Conservation (phyloP, 352 stramenopile species). For the Phytophthora cajani region DNA sequence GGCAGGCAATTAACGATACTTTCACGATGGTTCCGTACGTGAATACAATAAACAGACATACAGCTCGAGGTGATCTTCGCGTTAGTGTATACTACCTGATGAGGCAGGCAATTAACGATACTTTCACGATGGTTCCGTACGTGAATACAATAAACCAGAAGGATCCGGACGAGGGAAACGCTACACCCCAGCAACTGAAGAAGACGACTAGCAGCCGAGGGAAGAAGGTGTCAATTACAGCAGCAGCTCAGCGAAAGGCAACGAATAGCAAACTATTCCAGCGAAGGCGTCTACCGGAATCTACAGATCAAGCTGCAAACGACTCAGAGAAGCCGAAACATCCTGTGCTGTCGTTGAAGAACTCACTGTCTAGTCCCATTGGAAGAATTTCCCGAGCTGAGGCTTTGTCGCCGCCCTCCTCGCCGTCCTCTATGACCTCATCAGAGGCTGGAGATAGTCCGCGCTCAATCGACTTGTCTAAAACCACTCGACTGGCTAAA, state of each 20-base stretch:
- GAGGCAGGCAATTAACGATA: slow-evolving; percentile 26
- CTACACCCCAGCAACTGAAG: slow-evolving; percentile 10
- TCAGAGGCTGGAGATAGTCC: slow-evolving; percentile 22
- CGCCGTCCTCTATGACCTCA: slow-evolving; percentile 59
- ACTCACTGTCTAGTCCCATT: slow-evolving; percentile 20
- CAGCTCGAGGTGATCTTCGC: slow-evolving; percentile 52
- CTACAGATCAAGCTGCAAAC: background rate
- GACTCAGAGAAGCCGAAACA: slow-evolving; percentile 1
- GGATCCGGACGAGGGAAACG: background rate
- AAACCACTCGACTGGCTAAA: background rate
- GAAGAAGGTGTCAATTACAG: slow-evolving; percentile 1
- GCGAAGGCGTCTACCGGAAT: background rate
- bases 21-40: slow-evolving; percentile 46
- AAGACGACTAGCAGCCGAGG: background rate
- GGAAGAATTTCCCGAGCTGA: slow-evolving; percentile 43
- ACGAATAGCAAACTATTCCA: slow-evolving; percentile 5
- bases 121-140: slow-evolving; percentile 44
- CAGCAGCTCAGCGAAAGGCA: background rate
- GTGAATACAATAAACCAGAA: slow-evolving; percentile 7
- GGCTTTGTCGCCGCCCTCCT: slow-evolving; percentile 60
- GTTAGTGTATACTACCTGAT: slow-evolving; percentile 49
- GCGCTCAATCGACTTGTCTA: slow-evolving; percentile 3
- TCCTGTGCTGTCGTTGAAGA: slow-evolving; percentile 19
- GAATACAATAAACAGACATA: slow-evolving; percentile 20
- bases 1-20: slow-evolving; percentile 19